Evolutionary conservation across 108 stramenopile genomes (phyloP), one percentile per base, ranked within the genome.

Genomic region (Discostella pseudostelligera): DNA sequence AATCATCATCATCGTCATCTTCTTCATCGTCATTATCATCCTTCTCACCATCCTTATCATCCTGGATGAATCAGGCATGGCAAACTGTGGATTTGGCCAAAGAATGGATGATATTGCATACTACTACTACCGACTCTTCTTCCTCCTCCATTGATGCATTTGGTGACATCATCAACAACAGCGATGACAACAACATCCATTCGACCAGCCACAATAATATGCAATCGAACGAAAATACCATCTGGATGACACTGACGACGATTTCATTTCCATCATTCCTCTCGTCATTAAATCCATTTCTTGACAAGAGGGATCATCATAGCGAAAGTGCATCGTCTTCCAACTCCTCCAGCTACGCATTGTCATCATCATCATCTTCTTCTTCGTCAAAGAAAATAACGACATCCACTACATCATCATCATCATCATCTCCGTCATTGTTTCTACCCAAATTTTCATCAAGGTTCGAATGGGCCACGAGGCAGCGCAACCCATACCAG

Each of bases 401-500:
- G n/a, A n/a, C n/a, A n/a, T n/a, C n/a, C n/a, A n/a, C n/a, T 32
- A 32, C 32, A 32, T 4, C 32, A 32, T 32, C n/a, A n/a, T n/a
- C n/a, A n/a, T n/a, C n/a, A n/a, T 4, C 32, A 32, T 32, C 32
- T 4, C 32, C 50, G 14, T 7, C 24, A 22, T 1, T 60, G 16
- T 55, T 67, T 21, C 50, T 74, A 8, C 73, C 73, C 7, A 53
- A 22, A 55, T 55, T 74, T 17, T 58, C 73, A 35, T 65, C 73
- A 4, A 67, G 59, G 28, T 65, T 74, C 22, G 39, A 58, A 56
- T 74, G 65, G 57, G 65, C 65, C 20, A 74, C 48, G 37, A 58
- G 25, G 5, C 20, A 37, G 40, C 55, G 64, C 45, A 65, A 65
- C 29, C 64, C 72, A 10, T 66, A 62, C 40, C 61, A 62, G 37